Conservation (phyloP, 202 grass and related monocot species). For the Miscanthus sacchariflorus region DNA sequence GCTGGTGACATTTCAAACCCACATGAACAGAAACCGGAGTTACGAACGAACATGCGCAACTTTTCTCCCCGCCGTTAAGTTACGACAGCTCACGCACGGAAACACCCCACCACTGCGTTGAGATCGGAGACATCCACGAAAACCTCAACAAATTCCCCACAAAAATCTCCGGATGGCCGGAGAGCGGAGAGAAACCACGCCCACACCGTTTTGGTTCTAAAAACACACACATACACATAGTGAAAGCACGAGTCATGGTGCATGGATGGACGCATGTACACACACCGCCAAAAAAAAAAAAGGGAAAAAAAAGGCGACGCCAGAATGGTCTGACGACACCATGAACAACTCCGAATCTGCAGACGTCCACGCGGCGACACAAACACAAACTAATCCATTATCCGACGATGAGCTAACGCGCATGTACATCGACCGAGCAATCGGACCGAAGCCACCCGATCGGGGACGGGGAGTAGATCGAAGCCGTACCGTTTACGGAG, state of each 20-base stretch:
- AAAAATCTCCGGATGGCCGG: not conserved
- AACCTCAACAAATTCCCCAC: not conserved
- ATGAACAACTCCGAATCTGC: conserved; percentile 2
- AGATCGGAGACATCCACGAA: not conserved
- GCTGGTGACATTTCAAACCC: not conserved
- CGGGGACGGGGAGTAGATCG: not conserved
- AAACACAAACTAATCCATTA: not conserved
- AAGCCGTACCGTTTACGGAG: conserved; percentile 18
- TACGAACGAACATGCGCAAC: not conserved
- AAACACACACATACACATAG: not conserved
- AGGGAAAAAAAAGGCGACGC: not conserved
- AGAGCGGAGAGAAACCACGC: not conserved
- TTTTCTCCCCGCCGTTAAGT: not conserved
- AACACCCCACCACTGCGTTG: not conserved
- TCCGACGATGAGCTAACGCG: not conserved
- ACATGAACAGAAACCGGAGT: not conserved
- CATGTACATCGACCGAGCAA: not conserved
- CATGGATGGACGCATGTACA: not conserved
- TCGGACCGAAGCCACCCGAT: not conserved
- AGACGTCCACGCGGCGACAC: not conserved
- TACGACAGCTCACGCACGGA: not conserved
- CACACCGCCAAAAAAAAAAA: not conserved
- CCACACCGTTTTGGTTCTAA: not conserved
- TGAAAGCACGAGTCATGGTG: not conserved
- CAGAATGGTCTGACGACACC: not conserved